A percentile compares a stretch with the other conserved stretches of the same genome.
phyloP scores from a whole-genome alignment of 805 yeast species.

The Myxozyma sirexii region DNA sequence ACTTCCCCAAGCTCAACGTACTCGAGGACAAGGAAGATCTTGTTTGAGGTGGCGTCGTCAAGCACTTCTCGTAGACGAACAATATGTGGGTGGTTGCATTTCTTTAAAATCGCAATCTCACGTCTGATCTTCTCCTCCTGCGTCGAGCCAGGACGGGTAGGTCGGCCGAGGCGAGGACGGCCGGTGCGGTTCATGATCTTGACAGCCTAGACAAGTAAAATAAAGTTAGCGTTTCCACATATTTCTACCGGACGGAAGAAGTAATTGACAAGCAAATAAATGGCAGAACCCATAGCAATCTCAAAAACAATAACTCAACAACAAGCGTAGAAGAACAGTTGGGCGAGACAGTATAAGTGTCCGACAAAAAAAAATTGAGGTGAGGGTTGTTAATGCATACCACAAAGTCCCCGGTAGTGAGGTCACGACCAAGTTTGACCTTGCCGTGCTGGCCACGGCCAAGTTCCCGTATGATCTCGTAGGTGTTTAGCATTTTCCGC shows the following conservation, averaged over 20 bases:
- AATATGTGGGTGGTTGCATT: conserved; percentile 90
- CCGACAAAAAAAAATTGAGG: no score
- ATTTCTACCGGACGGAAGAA: background rate
- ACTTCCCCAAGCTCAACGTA: conserved; percentile 90
- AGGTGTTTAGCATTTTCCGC: conserved; percentile 81
- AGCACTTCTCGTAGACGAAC: conserved; percentile 83
- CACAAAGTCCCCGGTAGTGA: conserved; percentile 48
- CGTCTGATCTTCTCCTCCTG: conserved; percentile 76
- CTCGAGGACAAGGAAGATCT: conserved; percentile 87
- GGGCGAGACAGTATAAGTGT: no score
- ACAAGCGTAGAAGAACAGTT: no score
- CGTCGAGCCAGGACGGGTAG: conserved; percentile 41
- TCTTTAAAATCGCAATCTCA: conserved; percentile 92
- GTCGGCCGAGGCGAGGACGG: conserved; percentile 56
- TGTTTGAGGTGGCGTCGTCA: conserved; percentile 80
- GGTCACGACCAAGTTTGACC: conserved; percentile 84
- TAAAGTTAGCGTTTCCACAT: background rate
- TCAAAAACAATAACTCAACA: background rate
- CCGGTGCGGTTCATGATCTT: conserved; percentile 82
- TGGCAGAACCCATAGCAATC: background rate
- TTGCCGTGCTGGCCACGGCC: conserved; percentile 99
- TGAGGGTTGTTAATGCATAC: conserved; percentile 14
- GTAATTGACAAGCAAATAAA: background rate
- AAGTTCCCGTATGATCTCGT: conserved; percentile 82
- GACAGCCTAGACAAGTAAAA: conserved; percentile 59